Percentiles rank a stretch among this genome's conserved stretches.
Evolutionary conservation across 495 filamentous ascomycete species (phyloP).

Genomic region (Aspergillus coremiiformis): DNA sequence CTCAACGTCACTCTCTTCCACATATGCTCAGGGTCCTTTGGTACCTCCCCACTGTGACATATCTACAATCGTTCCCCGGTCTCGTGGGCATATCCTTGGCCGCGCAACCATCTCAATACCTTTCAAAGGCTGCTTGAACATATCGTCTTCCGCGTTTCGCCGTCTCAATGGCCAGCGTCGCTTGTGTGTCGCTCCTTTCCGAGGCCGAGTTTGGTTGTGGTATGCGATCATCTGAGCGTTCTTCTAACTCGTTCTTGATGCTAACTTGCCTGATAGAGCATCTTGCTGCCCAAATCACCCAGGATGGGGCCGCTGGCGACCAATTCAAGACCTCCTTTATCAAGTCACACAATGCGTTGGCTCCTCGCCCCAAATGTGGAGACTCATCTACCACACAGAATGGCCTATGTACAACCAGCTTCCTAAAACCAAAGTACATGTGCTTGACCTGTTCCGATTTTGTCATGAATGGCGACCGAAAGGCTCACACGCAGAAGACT

Average conservation of each 20-base stretch:
- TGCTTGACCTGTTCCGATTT: slow-evolving; percentile 36
- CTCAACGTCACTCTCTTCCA: slow-evolving; percentile 6
- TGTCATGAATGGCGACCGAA: slow-evolving; percentile 28
- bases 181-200: slow-evolving; percentile 29
- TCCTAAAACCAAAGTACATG: slow-evolving; percentile 36
- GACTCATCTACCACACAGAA: slow-evolving; percentile 19
- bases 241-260: background rate
- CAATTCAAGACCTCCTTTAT: slow-evolving; percentile 35
- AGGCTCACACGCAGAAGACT: slow-evolving; percentile 35
- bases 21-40: background rate
- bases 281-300: slow-evolving; percentile 27
- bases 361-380: slow-evolving; percentile 22
- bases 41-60: background rate
- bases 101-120: background rate
- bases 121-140: background rate
- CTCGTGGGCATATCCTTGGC: background rate
- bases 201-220: slow-evolving; percentile 43
- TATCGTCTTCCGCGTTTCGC: background rate
- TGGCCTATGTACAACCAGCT: slow-evolving; percentile 19
- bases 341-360: slow-evolving; percentile 27
- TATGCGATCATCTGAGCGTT: slow-evolving; percentile 20
- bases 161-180: slow-evolving; percentile 29
- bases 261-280: slow-evolving; percentile 31
- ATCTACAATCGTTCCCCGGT: background rate
- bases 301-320: slow-evolving; percentile 24